These are phyloP conservation scores for Chamaecrista fasciculata DNA, from an alignment of 306 rosid genomes.

Conservation along the genomic window DNA sequence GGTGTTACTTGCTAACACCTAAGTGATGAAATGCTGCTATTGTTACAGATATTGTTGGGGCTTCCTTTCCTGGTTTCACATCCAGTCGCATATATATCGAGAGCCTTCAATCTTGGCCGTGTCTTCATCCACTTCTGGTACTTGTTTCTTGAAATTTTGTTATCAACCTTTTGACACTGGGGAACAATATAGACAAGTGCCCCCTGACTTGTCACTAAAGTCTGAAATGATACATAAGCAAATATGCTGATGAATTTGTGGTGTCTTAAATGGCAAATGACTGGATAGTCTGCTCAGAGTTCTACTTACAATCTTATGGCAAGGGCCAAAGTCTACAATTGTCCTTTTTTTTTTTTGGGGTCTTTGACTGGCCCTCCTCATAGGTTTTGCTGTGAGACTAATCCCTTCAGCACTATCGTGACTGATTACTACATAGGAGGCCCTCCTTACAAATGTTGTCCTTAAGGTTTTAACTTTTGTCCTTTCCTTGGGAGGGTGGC, in stretches of 20 bases:
- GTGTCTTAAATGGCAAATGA: neutral
- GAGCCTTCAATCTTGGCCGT: slow-evolving; percentile 93
- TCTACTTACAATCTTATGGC: neutral
- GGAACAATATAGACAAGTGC: slow-evolving; percentile 4
- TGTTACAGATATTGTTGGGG: slow-evolving; percentile 78
- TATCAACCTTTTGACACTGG: neutral
- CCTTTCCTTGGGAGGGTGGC: no score
- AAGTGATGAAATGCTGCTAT: slow-evolving; percentile 47
- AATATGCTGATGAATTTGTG: neutral
- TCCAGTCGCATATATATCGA: slow-evolving; percentile 78
- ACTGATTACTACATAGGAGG: no score
- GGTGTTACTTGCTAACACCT: slow-evolving; percentile 39
- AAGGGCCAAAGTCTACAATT: neutral
- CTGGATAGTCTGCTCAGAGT: neutral
- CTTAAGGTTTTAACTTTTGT: no score
- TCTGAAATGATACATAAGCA: neutral
- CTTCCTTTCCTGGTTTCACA: slow-evolving; percentile 79
- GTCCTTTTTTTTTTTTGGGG: no score
- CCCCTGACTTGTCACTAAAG: neutral
- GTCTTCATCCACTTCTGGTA: slow-evolving; percentile 97
- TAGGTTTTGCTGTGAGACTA: no score
- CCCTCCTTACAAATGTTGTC: no score
- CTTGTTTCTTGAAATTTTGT: slow-evolving; percentile 23
- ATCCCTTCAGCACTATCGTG: no score
- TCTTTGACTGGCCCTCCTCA: no score